Conservation (phyloP, 345 rosid genomes). For the Brassica rapa region DNA sequence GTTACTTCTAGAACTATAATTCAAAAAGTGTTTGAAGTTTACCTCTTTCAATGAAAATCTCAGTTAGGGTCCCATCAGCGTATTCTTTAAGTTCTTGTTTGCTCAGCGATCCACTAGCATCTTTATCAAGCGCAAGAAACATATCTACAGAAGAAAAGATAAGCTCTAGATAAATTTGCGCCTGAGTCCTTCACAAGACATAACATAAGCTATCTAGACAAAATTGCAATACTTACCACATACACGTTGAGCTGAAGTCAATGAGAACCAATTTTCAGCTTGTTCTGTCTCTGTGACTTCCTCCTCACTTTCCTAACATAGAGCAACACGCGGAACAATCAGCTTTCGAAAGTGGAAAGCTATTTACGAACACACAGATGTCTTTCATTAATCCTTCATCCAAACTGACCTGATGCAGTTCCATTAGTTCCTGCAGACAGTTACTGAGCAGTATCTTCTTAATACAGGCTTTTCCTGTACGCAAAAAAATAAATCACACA, state of each 20-base stretch:
- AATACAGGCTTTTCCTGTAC: constrained; percentile 92
- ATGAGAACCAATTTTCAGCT: constrained; percentile 99
- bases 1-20: background rate
- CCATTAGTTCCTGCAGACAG: constrained; percentile 99
- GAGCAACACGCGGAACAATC: constrained; percentile 7
- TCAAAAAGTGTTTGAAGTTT: constrained; percentile 5
- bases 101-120: constrained; percentile 85
- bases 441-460: constrained; percentile 94
- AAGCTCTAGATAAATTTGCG: constrained; percentile 4
- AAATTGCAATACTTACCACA: constrained; percentile 59
- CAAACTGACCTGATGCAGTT: constrained; percentile 84
- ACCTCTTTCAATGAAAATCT: constrained; percentile 96
- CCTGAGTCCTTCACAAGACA: no score
- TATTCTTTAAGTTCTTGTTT: constrained; percentile 96
- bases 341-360: constrained; percentile 14
- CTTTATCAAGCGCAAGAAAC: constrained; percentile 96
- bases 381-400: constrained; percentile 1
- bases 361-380: background rate
- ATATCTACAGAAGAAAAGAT: constrained; percentile 61
- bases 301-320: constrained; percentile 85
- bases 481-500: constrained; percentile 14
- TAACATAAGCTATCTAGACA: no score
- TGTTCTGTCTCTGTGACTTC: constrained; percentile 97
- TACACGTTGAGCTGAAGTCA: constrained; percentile 97
- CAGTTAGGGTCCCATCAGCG: constrained; percentile 94